Evolutionary conservation across 805 yeast genomes (phyloP).

Genomic region (Sugiyamaella chiloensis): DNA sequence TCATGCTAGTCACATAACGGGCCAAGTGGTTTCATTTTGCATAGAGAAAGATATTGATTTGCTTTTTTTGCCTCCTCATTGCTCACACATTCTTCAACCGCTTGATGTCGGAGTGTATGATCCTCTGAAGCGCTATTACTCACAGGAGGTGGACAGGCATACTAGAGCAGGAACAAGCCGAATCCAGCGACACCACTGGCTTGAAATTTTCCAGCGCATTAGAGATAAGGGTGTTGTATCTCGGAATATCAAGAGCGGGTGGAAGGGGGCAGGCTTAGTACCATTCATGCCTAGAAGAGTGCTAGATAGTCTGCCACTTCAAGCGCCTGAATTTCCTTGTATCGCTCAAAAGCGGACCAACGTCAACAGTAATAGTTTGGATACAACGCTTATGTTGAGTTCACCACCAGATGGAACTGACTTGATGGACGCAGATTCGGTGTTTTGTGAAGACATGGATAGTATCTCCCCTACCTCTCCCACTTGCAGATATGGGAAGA

Average conservation of each 20-base stretch:
- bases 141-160: not conserved
- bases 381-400: not conserved
- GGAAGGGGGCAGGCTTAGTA: not conserved
- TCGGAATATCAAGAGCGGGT: not conserved
- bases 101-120: not conserved
- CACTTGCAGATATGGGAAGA: too few relatives aligned
- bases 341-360: not conserved
- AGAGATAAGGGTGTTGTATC: not conserved
- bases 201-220: not conserved
- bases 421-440: not conserved
- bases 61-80: not conserved
- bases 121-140: not conserved
- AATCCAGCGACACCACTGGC: not conserved
- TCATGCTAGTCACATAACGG: not conserved
- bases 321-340: not conserved
- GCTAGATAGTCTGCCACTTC: not conserved
- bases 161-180: not conserved
- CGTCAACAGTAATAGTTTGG: not conserved
- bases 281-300: not conserved
- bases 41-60: not conserved
- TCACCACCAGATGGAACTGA: not conserved
- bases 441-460: not conserved
- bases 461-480: not conserved
- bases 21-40: not conserved
- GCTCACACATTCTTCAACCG: constrained; percentile 1